A percentile compares a stretch with the other conserved stretches of the same genome.
Conservation (phyloP, 2,329 filamentous ascomycete species). For the Exophiala viscosa region DNA sequence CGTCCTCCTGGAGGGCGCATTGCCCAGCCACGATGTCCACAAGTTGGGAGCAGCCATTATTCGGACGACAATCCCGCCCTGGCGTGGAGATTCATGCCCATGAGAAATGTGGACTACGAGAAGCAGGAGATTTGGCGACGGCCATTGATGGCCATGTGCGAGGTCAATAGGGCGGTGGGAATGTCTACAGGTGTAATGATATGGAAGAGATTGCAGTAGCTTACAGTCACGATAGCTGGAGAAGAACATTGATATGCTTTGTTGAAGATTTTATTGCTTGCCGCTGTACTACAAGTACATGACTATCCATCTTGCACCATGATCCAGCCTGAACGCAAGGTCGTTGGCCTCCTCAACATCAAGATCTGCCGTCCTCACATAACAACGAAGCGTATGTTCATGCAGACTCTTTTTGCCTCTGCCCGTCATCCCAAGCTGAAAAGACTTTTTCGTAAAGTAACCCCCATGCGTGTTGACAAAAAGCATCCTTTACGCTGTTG, state of each 20-base stretch:
- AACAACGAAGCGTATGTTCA: conserved; percentile 25
- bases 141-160: too few relatives aligned
- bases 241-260: conserved; percentile 14
- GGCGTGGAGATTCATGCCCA: too few relatives aligned
- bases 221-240: too few relatives aligned
- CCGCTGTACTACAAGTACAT: conserved; percentile 25
- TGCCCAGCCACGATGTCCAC: too few relatives aligned
- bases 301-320: conserved; percentile 19
- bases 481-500: conserved; percentile 5
- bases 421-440: conserved; percentile 30
- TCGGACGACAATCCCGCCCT: too few relatives aligned
- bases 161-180: too few relatives aligned
- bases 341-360: conserved; percentile 30
- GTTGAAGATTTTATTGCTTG: conserved; percentile 23
- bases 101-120: too few relatives aligned
- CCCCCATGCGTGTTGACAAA: conserved; percentile 14
- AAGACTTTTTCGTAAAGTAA: conserved; percentile 37
- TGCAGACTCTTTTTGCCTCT: conserved; percentile 29
- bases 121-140: too few relatives aligned
- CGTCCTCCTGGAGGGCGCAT: too few relatives aligned
- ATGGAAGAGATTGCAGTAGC: too few relatives aligned
- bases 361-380: conserved; percentile 29
- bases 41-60: too few relatives aligned
- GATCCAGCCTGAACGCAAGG: conserved; percentile 25
- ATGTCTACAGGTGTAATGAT: too few relatives aligned